A percentile compares a stretch with the other conserved stretches of the same genome.
Conservation (phyloP, 257 asterid species). For the Craterostigma plantagineum region DNA sequence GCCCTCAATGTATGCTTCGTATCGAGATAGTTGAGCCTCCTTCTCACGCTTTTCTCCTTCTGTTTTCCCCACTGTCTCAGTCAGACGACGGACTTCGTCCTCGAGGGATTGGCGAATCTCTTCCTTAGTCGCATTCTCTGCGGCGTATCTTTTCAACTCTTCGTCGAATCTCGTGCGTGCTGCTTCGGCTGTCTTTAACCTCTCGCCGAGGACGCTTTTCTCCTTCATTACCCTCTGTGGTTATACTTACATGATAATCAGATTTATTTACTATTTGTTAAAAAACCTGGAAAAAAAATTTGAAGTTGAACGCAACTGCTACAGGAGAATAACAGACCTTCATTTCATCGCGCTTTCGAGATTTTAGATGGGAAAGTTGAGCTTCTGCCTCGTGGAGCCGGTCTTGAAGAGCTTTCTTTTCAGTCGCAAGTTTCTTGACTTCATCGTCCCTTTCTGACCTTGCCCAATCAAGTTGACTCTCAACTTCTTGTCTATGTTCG, state of each 20-base stretch:
- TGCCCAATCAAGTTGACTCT: constrained; percentile 91
- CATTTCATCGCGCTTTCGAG: constrained; percentile 79
- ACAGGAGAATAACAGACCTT: constrained; percentile 28
- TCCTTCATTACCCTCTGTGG: constrained; percentile 87
- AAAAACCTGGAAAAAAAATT: too few relatives aligned
- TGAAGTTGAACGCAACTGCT: too few relatives aligned
- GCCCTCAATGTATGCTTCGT: constrained; percentile 85
- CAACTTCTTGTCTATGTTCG: constrained; percentile 77
- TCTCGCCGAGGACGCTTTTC: constrained; percentile 81
- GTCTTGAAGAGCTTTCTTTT: constrained; percentile 64
- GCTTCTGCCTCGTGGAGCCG: constrained; percentile 78
- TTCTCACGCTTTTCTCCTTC: constrained; percentile 89
- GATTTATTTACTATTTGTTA: too few relatives aligned
- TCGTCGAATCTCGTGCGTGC: constrained; percentile 85
- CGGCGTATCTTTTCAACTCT: constrained; percentile 71
- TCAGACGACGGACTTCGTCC: constrained; percentile 75
- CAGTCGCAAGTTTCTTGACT: constrained; percentile 51
- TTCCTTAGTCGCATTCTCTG: constrained; percentile 69
- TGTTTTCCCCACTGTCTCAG: constrained; percentile 68
- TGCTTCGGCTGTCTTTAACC: constrained; percentile 77
- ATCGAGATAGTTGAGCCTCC: constrained; percentile 89
- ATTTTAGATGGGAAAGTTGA: constrained; percentile 75
- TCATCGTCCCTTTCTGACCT: constrained; percentile 88
- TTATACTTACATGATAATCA: too few relatives aligned
- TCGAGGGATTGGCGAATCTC: constrained; percentile 82